A percentile compares a stretch with the other conserved stretches of the same genome.
These are phyloP conservation scores for Rehmannia glutinosa DNA, from an alignment of 257 asterid species.

Conservation along the genomic window DNA sequence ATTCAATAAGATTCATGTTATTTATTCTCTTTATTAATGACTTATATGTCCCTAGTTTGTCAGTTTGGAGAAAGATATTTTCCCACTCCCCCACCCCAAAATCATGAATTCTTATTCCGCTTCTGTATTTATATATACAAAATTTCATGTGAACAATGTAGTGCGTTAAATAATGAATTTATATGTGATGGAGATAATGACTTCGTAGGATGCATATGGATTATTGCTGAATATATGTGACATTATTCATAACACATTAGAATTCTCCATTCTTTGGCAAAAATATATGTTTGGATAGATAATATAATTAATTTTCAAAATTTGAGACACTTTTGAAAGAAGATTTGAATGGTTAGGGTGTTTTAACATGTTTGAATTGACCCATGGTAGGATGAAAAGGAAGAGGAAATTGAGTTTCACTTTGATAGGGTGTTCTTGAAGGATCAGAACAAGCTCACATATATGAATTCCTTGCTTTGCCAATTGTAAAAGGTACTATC, in stretches of 20 bases:
- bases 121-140: no score
- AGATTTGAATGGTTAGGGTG: background rate
- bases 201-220: background rate
- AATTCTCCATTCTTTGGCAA: background rate
- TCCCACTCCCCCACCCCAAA: no score
- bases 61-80: no score
- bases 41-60: no score
- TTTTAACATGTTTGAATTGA: background rate
- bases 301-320: background rate
- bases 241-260: background rate
- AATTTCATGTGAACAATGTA: background rate
- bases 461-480: slow-evolving; percentile 64
- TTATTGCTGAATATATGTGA: slow-evolving; percentile 1
- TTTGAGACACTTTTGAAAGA: background rate
- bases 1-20: background rate
- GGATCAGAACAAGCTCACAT: slow-evolving; percentile 70
- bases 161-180: background rate
- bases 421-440: slow-evolving; percentile 76
- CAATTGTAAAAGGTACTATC: slow-evolving; percentile 52
- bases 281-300: background rate
- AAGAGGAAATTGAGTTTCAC: slow-evolving; percentile 59
- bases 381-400: slow-evolving; percentile 64
- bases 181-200: background rate
- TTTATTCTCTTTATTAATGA: no score
- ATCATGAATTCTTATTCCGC: no score